Percentiles rank a stretch among this genome's conserved stretches.
phyloP scores from a whole-genome alignment of 805 yeast genomes.

The Metschnikowia noctiluminum region DNA sequence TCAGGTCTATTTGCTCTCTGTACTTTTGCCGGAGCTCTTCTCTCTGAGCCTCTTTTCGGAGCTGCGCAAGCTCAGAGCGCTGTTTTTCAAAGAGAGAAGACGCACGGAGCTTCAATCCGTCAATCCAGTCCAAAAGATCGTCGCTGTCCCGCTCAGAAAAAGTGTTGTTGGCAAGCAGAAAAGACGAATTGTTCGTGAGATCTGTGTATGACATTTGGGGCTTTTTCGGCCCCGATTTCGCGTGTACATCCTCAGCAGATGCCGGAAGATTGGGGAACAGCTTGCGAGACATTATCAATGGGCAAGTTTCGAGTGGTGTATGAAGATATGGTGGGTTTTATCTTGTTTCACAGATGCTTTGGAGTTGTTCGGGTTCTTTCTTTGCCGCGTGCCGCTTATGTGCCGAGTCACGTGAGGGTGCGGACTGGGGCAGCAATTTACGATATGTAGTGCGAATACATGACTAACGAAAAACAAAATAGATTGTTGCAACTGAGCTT shows the following conservation, averaged over 20 bases:
- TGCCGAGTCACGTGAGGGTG: neutral
- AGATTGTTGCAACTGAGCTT: no score
- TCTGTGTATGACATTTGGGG: neutral
- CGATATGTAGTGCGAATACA: no score
- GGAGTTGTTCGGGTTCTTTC: no score
- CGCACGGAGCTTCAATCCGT: conserved; percentile 15
- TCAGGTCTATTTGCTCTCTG: conserved; percentile 24
- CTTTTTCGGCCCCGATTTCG: neutral
- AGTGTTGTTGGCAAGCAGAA: conserved; percentile 2
- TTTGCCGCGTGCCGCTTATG: neutral
- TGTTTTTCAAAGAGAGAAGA: conserved; percentile 11
- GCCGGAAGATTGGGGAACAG: conserved; percentile 3
- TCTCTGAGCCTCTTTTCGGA: conserved; percentile 9
- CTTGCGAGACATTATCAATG: neutral
- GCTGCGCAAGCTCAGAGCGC: conserved; percentile 9
- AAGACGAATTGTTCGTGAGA: conserved; percentile 1
- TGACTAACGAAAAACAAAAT: no score
- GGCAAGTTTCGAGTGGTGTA: neutral
- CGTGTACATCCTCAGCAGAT: neutral
- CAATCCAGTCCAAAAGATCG: conserved; percentile 18
- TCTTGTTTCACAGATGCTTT: no score
- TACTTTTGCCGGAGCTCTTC: conserved; percentile 22
- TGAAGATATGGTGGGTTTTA: neutral
- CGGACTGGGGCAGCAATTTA: no score
- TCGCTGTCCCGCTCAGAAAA: conserved; percentile 7